phyloP scores from a whole-genome alignment of 177 flowering plant species.

The Vitis hybrid region DNA sequence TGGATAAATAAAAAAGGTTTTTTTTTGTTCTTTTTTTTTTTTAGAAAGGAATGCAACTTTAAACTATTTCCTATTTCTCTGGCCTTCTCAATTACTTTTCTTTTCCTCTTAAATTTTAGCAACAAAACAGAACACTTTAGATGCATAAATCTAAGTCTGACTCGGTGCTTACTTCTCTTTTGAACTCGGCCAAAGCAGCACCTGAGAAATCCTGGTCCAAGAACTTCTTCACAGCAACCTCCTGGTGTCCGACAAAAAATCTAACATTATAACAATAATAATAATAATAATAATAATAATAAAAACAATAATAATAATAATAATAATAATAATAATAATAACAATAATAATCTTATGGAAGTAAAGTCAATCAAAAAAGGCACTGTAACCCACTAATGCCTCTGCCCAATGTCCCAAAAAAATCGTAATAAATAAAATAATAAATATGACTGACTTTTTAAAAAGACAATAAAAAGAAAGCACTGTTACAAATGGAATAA shows the following conservation, averaged over 20 bases:
- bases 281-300: neutral
- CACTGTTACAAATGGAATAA: too few species aligned
- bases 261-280: neutral
- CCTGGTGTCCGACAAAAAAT: slow-evolving; percentile 49
- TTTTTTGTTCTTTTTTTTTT: too few species aligned
- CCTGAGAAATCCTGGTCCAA: slow-evolving; percentile 98
- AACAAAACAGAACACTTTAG: neutral
- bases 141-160: neutral
- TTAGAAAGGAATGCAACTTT: too few species aligned
- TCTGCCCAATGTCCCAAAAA: too few species aligned
- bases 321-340: neutral
- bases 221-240: slow-evolving; percentile 98
- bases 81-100: too few species aligned
- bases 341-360: neutral
- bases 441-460: too few species aligned
- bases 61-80: too few species aligned
- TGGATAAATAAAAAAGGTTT: too few species aligned
- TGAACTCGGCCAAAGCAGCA: slow-evolving; percentile 93
- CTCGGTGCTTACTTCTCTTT: slow-evolving; percentile 75
- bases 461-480: too few species aligned
- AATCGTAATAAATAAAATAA: too few species aligned
- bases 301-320: neutral
- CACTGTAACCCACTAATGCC: too few species aligned
- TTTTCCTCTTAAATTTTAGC: too few species aligned
- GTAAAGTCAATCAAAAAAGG: neutral